Evolutionary conservation across 2,329 filamentous ascomycete genomes (phyloP).

Genomic region (Amphichorda felina): DNA sequence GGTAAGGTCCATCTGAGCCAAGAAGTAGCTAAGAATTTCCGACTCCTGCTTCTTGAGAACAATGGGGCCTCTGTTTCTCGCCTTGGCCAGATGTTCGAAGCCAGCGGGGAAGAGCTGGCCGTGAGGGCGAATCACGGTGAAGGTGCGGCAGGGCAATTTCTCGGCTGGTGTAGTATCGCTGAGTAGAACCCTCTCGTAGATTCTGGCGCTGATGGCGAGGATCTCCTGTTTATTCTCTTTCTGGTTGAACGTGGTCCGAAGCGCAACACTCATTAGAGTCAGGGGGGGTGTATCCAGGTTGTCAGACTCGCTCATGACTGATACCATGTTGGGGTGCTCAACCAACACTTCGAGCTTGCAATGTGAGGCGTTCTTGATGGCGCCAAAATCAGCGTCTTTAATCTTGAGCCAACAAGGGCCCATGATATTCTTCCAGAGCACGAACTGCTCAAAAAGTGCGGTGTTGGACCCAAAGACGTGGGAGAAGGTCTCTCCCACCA

Average conservation of each 20-base stretch:
- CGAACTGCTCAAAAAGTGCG: constrained; percentile 92
- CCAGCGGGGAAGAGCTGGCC: constrained; percentile 69
- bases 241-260: constrained; percentile 79
- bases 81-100: constrained; percentile 65
- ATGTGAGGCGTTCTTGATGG: constrained; percentile 87
- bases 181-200: constrained; percentile 84
- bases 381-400: constrained; percentile 68
- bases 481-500: constrained; percentile 79
- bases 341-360: constrained; percentile 90
- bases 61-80: constrained; percentile 62
- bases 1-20: constrained; percentile 75
- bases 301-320: constrained; percentile 63
- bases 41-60: constrained; percentile 75
- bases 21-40: constrained; percentile 76
- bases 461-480: constrained; percentile 92
- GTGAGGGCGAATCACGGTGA: constrained; percentile 80
- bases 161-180: constrained; percentile 82
- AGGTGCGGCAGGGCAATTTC: constrained; percentile 78
- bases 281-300: constrained; percentile 74
- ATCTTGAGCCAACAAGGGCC: constrained; percentile 96
- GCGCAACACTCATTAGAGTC: constrained; percentile 88
- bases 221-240: constrained; percentile 97
- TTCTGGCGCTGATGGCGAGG: constrained; percentile 75
- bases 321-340: constrained; percentile 65
- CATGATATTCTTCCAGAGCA: constrained; percentile 98